phyloP scores from a whole-genome alignment of 139 green algal genomes.

The Chlamydomonas sp. region DNA sequence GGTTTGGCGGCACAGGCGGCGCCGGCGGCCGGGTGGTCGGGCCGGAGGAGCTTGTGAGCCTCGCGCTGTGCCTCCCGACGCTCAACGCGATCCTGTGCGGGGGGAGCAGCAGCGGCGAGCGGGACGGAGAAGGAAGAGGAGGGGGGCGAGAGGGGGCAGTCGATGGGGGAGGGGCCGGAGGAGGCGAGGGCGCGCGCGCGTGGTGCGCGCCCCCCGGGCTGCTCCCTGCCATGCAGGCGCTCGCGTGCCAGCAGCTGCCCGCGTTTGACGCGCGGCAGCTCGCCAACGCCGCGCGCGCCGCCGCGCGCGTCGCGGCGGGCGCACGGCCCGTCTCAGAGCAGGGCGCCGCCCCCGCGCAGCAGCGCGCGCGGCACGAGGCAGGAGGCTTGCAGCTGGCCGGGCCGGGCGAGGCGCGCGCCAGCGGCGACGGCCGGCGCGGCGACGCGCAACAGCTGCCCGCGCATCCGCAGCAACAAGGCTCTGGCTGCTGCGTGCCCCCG shows the following conservation, averaged over 20 bases:
- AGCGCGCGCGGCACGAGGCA: too few species aligned
- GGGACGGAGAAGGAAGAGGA: not conserved
- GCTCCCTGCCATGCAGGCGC: not conserved
- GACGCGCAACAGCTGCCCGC: too few species aligned
- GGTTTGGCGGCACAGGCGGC: too few species aligned
- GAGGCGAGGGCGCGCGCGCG: not conserved
- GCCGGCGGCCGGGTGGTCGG: not conserved
- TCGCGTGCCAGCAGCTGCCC: not conserved
- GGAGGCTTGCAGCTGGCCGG: too few species aligned
- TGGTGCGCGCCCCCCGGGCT: too few species aligned
- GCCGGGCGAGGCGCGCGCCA: too few species aligned
- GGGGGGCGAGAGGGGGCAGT: not conserved
- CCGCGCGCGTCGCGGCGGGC: not conserved
- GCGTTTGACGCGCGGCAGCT: not conserved
- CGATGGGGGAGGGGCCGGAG: not conserved
- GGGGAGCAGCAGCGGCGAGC: not conserved
- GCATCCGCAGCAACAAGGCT: too few species aligned
- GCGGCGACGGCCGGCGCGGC: too few species aligned
- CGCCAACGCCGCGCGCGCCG: not conserved
- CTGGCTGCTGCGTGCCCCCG: too few species aligned
- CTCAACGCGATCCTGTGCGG: not conserved
- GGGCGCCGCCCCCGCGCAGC: too few species aligned
- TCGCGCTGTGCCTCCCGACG: not conserved
- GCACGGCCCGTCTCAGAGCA: too few species aligned
- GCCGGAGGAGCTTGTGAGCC: not conserved